These are phyloP conservation scores for Heliosperma pusillum DNA, from an alignment of 148 eudicot species.

Conservation along the genomic window DNA sequence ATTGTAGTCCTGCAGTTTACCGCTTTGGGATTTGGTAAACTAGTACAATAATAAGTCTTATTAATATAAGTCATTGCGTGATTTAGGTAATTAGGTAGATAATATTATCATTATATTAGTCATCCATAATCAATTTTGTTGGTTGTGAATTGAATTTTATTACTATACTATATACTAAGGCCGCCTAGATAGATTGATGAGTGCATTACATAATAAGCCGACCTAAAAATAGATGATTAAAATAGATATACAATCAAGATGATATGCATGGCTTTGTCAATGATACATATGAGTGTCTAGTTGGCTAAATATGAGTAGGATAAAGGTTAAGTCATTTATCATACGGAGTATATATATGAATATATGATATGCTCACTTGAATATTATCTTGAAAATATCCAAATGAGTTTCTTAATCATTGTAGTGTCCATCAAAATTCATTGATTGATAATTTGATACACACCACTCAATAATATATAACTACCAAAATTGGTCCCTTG, in stretches of 20 bases:
- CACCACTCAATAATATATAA: constrained; percentile 1
- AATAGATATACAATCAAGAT: constrained; percentile 22
- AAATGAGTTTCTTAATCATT: constrained; percentile 13
- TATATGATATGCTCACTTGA: no score
- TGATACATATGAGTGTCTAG: constrained; percentile 10
- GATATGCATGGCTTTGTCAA: constrained; percentile 20
- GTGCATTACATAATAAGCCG: constrained; percentile 9
- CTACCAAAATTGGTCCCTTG: constrained; percentile 7
- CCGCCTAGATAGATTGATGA: neutral
- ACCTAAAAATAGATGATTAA: constrained; percentile 13
- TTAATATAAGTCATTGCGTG: no score
- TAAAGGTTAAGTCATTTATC: neutral
- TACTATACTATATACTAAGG: neutral
- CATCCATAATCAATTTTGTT: neutral
- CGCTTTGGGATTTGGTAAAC: constrained; percentile 12
- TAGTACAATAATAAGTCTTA: neutral
- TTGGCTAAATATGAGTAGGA: constrained; percentile 16
- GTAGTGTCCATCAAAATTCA: neutral
- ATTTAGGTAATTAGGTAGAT: neutral
- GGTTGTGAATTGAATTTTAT: neutral
- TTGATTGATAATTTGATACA: neutral
- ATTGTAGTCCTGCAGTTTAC: no score
- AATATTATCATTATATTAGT: neutral
- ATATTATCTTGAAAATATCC: constrained; percentile 10
- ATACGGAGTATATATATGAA: neutral